Conservation (phyloP, 192 early-diverging fungal genomes). For the Linderina pennispora region DNA sequence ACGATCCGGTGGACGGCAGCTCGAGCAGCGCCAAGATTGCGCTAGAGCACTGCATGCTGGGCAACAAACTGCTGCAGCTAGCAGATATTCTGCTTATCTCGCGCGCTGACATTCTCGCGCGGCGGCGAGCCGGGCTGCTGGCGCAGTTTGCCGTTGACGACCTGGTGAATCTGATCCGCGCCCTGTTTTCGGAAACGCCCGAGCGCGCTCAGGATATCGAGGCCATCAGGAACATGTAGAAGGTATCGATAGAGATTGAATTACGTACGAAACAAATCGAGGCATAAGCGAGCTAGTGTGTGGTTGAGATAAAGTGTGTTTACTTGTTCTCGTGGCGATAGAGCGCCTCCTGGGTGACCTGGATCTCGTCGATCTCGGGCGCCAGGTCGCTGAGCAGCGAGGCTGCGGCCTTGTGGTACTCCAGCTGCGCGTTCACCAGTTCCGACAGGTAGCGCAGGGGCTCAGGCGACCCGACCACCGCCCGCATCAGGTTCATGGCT, state of each 20-base stretch:
- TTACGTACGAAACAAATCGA: not conserved
- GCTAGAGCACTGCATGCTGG: constrained; percentile 9
- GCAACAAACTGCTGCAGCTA: constrained; percentile 20
- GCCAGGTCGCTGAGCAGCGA: constrained; percentile 64
- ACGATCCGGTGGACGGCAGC: not conserved
- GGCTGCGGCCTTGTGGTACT: constrained; percentile 80
- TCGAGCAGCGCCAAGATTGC: constrained; percentile 3
- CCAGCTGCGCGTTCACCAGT: constrained; percentile 79
- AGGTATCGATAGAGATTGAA: not conserved
- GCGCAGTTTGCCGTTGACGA: constrained; percentile 20
- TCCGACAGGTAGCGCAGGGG: constrained; percentile 77
- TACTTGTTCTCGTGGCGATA: constrained; percentile 54
- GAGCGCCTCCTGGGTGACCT: constrained; percentile 88
- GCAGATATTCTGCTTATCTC: constrained; percentile 37
- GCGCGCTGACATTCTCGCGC: constrained; percentile 34
- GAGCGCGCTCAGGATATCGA: constrained; percentile 30
- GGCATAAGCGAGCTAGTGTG: not conserved
- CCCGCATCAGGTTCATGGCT: constrained; percentile 90
- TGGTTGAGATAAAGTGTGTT: no score
- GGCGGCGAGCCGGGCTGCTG: constrained; percentile 33
- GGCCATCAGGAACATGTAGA: not conserved
- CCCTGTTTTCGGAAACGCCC: constrained; percentile 26
- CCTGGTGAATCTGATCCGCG: constrained; percentile 16
- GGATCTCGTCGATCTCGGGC: constrained; percentile 94
- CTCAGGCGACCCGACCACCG: constrained; percentile 82